Percentiles rank a stretch among this genome's conserved stretches.
Conservation (phyloP, 2,329 filamentous ascomycete genomes). For the Phaeosphaeriaceae sp. region DNA sequence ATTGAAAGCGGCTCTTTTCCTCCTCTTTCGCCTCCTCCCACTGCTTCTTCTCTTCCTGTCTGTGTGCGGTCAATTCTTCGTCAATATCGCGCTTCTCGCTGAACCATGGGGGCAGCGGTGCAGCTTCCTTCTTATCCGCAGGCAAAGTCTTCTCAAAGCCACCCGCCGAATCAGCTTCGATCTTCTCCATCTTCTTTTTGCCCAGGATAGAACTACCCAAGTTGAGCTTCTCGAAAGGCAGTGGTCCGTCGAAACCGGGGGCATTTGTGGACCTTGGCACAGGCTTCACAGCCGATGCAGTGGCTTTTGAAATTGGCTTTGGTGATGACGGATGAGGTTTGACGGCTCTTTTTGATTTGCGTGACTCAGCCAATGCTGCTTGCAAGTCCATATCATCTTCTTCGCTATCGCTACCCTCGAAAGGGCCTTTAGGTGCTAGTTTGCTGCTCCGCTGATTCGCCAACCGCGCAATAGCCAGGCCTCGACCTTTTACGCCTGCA, state of each 20-base stretch:
- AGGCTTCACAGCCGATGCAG: slow-evolving; percentile 26
- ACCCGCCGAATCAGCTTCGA: slow-evolving; percentile 64
- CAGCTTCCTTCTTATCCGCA: slow-evolving; percentile 54
- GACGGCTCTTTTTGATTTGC: slow-evolving; percentile 55
- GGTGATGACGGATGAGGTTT: slow-evolving; percentile 39
- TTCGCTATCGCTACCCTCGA: slow-evolving; percentile 62
- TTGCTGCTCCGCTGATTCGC: slow-evolving; percentile 77
- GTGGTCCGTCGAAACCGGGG: slow-evolving; percentile 73
- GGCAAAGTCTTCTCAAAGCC: slow-evolving; percentile 67
- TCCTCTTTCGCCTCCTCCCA: slow-evolving; percentile 65
- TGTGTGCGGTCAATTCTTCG: slow-evolving; percentile 63
- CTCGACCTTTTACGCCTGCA: slow-evolving; percentile 49
- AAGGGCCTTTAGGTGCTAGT: slow-evolving; percentile 38
- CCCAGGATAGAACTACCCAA: slow-evolving; percentile 68
- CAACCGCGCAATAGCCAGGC: slow-evolving; percentile 71
- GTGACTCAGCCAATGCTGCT: slow-evolving; percentile 75
- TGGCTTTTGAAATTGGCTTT: slow-evolving; percentile 25
- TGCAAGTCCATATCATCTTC: slow-evolving; percentile 82
- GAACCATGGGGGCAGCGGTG: slow-evolving; percentile 78
- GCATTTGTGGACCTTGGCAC: slow-evolving; percentile 60
- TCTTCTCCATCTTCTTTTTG: slow-evolving; percentile 61
- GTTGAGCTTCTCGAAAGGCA: slow-evolving; percentile 85
- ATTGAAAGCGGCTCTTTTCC: slow-evolving; percentile 66
- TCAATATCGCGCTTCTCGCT: slow-evolving; percentile 58
- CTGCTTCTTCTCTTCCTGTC: slow-evolving; percentile 51